Evolutionary conservation across 2,329 filamentous ascomycete genomes (phyloP).

Genomic region (Talaromyces pinophilus): DNA sequence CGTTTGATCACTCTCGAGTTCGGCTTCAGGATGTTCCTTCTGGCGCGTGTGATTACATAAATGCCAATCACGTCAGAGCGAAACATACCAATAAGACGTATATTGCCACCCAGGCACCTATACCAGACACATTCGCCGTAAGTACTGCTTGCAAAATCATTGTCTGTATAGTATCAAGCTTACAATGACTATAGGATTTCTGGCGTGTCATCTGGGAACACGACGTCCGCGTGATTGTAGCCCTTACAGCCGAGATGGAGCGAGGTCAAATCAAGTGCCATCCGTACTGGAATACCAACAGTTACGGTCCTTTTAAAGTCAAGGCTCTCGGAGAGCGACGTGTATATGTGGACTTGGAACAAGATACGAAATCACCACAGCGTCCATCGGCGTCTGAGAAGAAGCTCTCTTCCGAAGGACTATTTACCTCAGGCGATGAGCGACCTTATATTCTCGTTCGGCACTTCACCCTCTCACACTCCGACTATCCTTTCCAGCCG

Average conservation of each 20-base stretch:
- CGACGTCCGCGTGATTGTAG: conserved; percentile 90
- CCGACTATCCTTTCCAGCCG: conserved; percentile 74
- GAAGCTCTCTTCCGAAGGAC: conserved; percentile 34
- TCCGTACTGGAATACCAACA: conserved; percentile 80
- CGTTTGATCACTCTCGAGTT: conserved; percentile 90
- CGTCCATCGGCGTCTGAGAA: conserved; percentile 34
- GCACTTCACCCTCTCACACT: conserved; percentile 81
- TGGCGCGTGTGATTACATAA: conserved; percentile 87
- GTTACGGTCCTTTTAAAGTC: conserved; percentile 76
- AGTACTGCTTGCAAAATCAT: conserved; percentile 39
- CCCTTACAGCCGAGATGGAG: conserved; percentile 92
- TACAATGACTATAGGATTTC: conserved; percentile 67
- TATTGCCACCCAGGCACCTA: conserved; percentile 91
- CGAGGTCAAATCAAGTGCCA: conserved; percentile 94
- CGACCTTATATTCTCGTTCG: conserved; percentile 77
- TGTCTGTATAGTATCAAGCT: not conserved
- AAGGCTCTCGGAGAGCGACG: conserved; percentile 79
- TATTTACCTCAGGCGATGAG: conserved; percentile 50
- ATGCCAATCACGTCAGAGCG: conserved; percentile 83
- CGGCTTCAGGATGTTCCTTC: conserved; percentile 68
- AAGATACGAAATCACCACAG: conserved; percentile 40
- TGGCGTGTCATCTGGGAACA: conserved; percentile 98
- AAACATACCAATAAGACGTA: conserved; percentile 85
- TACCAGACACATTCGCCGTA: conserved; percentile 88
- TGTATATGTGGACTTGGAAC: conserved; percentile 66